Evolutionary conservation across 345 rosid genomes (phyloP), one percentile per base, ranked within the genome.

Genomic region (Hibiscus syriacus): DNA sequence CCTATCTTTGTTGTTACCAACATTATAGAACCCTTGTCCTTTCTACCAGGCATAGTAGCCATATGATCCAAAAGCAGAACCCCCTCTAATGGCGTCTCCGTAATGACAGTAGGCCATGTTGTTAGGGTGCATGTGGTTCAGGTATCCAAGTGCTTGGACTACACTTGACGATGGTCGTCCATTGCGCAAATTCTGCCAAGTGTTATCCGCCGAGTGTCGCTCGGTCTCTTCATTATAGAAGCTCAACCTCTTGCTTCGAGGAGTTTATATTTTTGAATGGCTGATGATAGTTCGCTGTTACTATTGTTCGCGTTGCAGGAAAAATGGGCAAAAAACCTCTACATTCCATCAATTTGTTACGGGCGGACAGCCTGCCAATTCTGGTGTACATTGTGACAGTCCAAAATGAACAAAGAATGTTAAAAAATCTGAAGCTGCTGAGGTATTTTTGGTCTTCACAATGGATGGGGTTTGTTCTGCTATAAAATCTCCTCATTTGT

Each of bases 271-370:
- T 52, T 52, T 8, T 8, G 25, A 6, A 17, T 17, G 10, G 19
- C 45, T 5, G 13, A 64, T 54, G 11, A 27, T 65, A n/a, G n/a
- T n/a, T n/a, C n/a, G n/a, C 20, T 3, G 55, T 22, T 6, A n/a
- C n/a, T 4, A 26, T 1, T 34, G 26, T 5, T 72, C 22, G 27
- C 69, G 29, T 48, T 68, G 78, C 87, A 84, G 92, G 89, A 83
- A 70, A 87, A 87, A 67, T 87, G 92, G 92, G 72, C 87, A 2
- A 87, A 82, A 71, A 87, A 84, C 70, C 87, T n/a, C n/a, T n/a
- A n/a, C 84, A 80, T 87, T 54, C 89, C 89, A 57, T 75, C 87
- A 0, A 84, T 87, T 49, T 84, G 92, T 74, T 82, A 84, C n/a
- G 91, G 91, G 50, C 76, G 91, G 76, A 86, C 88, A 0, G 86